Percentiles rank a stretch among this genome's conserved stretches.
Conservation (phyloP, 1,284 basidiomycete species). For the Megacollybia platyphylla region DNA sequence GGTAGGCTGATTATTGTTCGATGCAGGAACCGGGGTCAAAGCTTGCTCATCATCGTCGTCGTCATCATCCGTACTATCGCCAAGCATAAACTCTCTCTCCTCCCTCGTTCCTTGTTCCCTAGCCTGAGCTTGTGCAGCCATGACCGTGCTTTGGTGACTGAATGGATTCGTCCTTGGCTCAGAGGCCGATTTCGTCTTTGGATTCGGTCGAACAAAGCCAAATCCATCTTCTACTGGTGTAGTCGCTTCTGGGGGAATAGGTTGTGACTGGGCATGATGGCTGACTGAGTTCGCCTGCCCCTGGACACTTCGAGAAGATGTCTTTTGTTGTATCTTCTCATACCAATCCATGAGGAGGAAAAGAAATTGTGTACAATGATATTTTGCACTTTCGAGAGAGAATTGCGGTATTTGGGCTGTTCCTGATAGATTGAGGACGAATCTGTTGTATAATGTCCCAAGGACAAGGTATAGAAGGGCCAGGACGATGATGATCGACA, state of each 20-base stretch:
- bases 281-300: conserved; percentile 22
- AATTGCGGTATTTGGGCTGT: conserved; percentile 58
- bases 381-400: conserved; percentile 34
- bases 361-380: conserved; percentile 21
- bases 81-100: conserved; percentile 22
- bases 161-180: conserved; percentile 4
- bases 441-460: conserved; percentile 58
- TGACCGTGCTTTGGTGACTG: not conserved
- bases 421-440: conserved; percentile 47
- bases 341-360: conserved; percentile 21
- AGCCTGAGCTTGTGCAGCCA: conserved; percentile 1
- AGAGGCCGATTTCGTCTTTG: conserved; percentile 5
- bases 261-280: conserved; percentile 23
- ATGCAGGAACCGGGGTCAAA: too few species aligned
- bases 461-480: conserved; percentile 44
- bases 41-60: conserved; percentile 8
- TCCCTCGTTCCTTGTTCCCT: conserved; percentile 10
- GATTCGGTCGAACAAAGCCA: not conserved
- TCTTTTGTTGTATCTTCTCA: conserved; percentile 16
- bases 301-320: conserved; percentile 6
- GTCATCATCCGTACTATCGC: conserved; percentile 18
- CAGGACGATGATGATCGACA: conserved; percentile 35
- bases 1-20: too few species aligned
- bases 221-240: conserved; percentile 2
- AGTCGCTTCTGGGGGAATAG: not conserved